Conservation (phyloP, 306 rosid species). For the Quercus alba region DNA sequence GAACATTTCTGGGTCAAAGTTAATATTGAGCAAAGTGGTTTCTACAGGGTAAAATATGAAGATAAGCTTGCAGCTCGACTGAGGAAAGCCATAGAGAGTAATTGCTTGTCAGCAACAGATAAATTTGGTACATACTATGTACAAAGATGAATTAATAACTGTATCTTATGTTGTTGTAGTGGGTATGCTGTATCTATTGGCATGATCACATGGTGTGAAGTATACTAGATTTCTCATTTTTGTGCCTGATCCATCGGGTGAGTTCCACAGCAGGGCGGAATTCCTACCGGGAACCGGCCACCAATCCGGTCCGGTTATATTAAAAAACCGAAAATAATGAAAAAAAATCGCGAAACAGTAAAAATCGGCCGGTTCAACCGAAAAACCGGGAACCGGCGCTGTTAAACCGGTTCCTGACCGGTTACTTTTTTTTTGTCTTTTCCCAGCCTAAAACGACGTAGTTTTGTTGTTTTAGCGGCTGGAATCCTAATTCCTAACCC, state of each 20-base stretch:
- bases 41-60: slow-evolving; percentile 64
- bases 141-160: neutral
- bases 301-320: no score
- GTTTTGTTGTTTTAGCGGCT: no score
- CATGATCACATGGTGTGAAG: neutral
- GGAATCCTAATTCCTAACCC: no score
- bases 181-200: neutral
- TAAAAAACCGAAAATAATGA: no score
- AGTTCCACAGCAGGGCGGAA: neutral
- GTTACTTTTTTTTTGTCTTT: no score
- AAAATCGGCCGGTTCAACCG: no score
- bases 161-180: neutral
- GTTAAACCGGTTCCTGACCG: no score
- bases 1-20: slow-evolving; percentile 55
- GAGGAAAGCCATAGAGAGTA: slow-evolving; percentile 45
- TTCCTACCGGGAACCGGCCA: no score
- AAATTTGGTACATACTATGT: slow-evolving; percentile 43
- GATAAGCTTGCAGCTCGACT: slow-evolving; percentile 41
- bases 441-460: no score
- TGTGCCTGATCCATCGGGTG: neutral
- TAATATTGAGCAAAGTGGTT: slow-evolving; percentile 51
- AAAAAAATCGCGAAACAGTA: no score
- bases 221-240: neutral
- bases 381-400: no score
- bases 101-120: slow-evolving; percentile 42